Base-by-base conservation (phyloP, 805 yeast genomes). In the Candida railenensis region DNA sequence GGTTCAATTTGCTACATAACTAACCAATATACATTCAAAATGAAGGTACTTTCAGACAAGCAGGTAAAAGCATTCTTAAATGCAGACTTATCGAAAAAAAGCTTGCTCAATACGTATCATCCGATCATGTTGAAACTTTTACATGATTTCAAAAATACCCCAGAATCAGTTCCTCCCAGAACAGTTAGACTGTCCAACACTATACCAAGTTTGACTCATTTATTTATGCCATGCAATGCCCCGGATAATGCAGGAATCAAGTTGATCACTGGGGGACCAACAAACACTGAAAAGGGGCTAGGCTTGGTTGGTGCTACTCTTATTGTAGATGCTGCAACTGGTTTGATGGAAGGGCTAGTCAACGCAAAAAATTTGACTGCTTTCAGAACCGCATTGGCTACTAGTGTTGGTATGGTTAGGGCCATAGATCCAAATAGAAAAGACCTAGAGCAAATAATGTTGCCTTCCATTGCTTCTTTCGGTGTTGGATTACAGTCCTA, bases 141-240 rank as follows among this genome's bases (percentile, higher is more conserved):
- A 43, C 30, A 43, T 3, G 67, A 62, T n/a, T 81, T 74, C 55
- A 56, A 71, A 12, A 28, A 59, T 2, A 73, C 77, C 51, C 78
- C 77, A 3, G 53, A 70, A 1, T 58, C 74, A 18, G 74, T 80
- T 16, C 88, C 88, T 2, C 80, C 75, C 34, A 63, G 88, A 54
- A 78, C 74, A 3, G 82, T 78, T 4, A 71, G 38, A 53, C 57
- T 22, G 60, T 55, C 58, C 1, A 71, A 65, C 46, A 52, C 78
- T 2, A 36, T 18, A 15, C 21, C 19, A 4, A 19, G 39, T 15
- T 36, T 36, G 39, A 68, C 76, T 1, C 87, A 83, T 58, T 55
- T 83, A 25, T 81, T 80, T 60, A 83, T 83, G 89, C 85, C 87
- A 3, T 77, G 85, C n/a, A 69, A 78, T 3, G 80, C 81, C 14